Conservation (phyloP, 2,329 filamentous ascomycete species). For the Claviceps pazoutovae region DNA sequence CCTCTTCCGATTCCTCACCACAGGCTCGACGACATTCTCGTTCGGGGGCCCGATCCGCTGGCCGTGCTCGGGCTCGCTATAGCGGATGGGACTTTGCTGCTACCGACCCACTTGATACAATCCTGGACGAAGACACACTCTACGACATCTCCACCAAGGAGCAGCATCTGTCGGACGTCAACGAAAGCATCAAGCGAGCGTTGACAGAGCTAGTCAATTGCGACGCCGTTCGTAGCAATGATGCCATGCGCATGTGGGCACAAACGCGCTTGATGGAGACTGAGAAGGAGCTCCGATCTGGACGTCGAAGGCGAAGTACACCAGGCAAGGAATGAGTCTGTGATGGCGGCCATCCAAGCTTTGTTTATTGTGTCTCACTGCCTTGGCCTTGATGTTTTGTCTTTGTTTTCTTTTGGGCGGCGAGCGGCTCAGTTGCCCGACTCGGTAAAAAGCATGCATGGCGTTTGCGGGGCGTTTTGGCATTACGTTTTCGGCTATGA, state of each 20-base stretch:
- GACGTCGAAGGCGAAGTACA: constrained; percentile 33
- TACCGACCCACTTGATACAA: constrained; percentile 22
- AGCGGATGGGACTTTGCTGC: constrained; percentile 20
- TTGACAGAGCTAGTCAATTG: constrained; percentile 49
- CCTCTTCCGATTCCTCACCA: constrained; percentile 42
- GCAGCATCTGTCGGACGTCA: constrained; percentile 39
- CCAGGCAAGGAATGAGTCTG: constrained; percentile 15
- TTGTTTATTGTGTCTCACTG: too few relatives aligned
- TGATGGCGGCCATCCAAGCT: too few relatives aligned
- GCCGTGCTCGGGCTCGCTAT: constrained; percentile 17
- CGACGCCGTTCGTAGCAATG: constrained; percentile 36
- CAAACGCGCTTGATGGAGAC: constrained; percentile 46
- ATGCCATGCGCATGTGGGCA: constrained; percentile 41
- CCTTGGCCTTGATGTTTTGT: not conserved
- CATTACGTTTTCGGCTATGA: not conserved
- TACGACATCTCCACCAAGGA: constrained; percentile 38
- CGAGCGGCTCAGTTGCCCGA: not conserved
- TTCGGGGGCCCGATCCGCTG: constrained; percentile 14
- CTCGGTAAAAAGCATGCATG: not conserved
- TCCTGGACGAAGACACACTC: constrained; percentile 32
- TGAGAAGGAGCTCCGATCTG: constrained; percentile 42
- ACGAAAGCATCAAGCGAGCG: constrained; percentile 47
- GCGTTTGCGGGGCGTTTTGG: not conserved
- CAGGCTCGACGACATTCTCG: constrained; percentile 30
- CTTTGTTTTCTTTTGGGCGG: not conserved